Evolutionary conservation across 441 rosid genomes (phyloP).

Genomic region (Dalechampia spathulata): DNA sequence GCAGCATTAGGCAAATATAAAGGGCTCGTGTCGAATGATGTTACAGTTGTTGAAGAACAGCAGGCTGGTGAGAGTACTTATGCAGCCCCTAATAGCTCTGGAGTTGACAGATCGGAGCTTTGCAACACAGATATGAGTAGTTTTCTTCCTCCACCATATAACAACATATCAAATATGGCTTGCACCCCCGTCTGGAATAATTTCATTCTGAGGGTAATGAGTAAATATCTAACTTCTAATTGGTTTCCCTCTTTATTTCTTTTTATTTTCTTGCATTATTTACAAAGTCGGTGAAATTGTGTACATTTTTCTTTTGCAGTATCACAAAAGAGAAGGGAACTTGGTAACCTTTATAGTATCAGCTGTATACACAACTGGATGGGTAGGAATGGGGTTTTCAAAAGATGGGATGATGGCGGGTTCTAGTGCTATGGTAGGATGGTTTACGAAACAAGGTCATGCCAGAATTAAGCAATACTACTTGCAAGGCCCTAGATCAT

Average conservation of each 20-base stretch:
- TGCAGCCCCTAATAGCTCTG: too few relatives aligned
- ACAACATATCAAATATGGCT: constrained; percentile 48
- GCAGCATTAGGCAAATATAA: constrained; percentile 10
- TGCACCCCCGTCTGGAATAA: constrained; percentile 81
- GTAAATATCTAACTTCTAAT: neutral
- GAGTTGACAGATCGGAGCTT: constrained; percentile 30
- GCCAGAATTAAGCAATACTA: constrained; percentile 70
- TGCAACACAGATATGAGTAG: constrained; percentile 44
- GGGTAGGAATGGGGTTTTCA: constrained; percentile 94
- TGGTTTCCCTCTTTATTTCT: neutral
- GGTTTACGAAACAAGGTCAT: constrained; percentile 73
- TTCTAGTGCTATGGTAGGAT: constrained; percentile 87
- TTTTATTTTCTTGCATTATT: neutral
- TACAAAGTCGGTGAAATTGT: neutral
- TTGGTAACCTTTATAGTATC: constrained; percentile 64
- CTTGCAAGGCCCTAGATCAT: constrained; percentile 50
- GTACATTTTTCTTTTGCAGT: constrained; percentile 34
- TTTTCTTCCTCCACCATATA: constrained; percentile 81
- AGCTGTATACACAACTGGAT: constrained; percentile 74
- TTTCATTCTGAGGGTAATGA: constrained; percentile 65
- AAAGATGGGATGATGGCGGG: constrained; percentile 86
- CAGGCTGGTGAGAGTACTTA: constrained; percentile 5
- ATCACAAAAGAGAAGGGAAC: constrained; percentile 54
- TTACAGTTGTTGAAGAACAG: neutral
- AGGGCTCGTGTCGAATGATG: neutral